Evolutionary conservation across 2,329 filamentous ascomycete species (phyloP), one percentile per base, ranked within the genome.

Genomic region (Elsinoe perseae): DNA sequence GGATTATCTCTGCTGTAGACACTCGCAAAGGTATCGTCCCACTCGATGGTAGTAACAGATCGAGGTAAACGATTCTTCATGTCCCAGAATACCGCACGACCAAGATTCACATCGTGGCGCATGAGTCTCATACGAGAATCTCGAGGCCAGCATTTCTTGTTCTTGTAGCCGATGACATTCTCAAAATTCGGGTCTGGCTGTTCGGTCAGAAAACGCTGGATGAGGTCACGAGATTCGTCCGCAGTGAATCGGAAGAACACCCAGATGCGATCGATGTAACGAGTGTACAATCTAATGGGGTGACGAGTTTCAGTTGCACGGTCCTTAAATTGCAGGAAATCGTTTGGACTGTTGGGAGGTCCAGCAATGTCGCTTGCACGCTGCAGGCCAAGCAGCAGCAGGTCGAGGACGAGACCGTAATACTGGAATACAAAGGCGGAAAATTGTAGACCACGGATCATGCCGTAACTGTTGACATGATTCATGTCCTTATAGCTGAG

Each of bases 401-500:
- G 79, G 73, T 98, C 93, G 55, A 98, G 84, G 58, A 98, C 92
- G 59, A 98, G 78, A 46, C 95, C 93, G 65, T 98, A 98, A 78
- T 91, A 98, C 69, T 98, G 93, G 80, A 98, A 98, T 20, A 98
- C 93, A 61, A 98, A 98, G 0, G 89, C 93, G 1, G 93, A 96
- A 74, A 98, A 98, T 63, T 98, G 95, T 14, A 98, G 80, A 64
- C 95, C 93, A 66, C 93, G 89, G 65, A 98, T 96, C 86, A 98
- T 87, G 64, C 93, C 93, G 68, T 97, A 98, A 68, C 89, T 95
- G 74, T 98, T 98, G 68, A 95, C 93, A 67, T 98, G 93, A 68
- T 96, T 97, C 93, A 98, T 98, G 65, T 98, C 93, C 76, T 98
- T 98, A 78, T 98, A 98, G 60, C 95, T 96, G 61, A 98, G 81